Base-by-base conservation (phyloP, 345 rosid species). In the Linum usitatissimum region DNA sequence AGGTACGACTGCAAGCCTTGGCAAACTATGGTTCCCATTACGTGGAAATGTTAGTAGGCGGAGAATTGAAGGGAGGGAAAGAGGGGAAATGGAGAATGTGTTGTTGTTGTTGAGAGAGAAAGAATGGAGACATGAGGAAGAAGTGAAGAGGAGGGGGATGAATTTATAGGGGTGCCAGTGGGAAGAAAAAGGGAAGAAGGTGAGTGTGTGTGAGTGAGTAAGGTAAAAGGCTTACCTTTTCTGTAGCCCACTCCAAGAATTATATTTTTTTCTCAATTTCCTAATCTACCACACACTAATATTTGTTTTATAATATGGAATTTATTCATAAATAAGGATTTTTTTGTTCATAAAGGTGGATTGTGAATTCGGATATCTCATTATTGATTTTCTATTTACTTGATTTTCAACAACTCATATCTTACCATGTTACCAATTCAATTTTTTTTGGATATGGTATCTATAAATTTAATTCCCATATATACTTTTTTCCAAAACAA, bases 11-110 rank as follows among this genome's bases (percentile, higher is more conserved):
- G 84, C 49, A 74, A 67, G 57, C 87, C 91, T 74, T 71, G 96
- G 65, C 65, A 84, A 45, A 85, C 82, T 60, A 84, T 60, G 15
- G 92, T 83, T n/a, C 86, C 84, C 98, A 91, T 88, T 28, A 21
- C 8, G 5, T 55, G 10, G 59, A 6, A 34, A 34, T 23, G 2
- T 23, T 23, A 23, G 1, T 23, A 23, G 18, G 57, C 4, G 57
- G 23, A 21, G 23, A 19, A 17, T 17, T 54, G 23, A 55, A 9
- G 10, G 5, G 5, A 34, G 59, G 59, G 0, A 55, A 55, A 18
- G 13, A 18, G 59, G 14, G 21, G 59, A 55, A 18, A 34, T 34
- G 5, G 38, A 34, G 38, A 34, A 34, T 3, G 38, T 20, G 23
- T 20, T 20, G 59, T 55, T 55, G 23, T 55, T 12, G 59, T 55